phyloP scores from a whole-genome alignment of 1,284 basidiomycete genomes.

The Golubevia pallescens region DNA sequence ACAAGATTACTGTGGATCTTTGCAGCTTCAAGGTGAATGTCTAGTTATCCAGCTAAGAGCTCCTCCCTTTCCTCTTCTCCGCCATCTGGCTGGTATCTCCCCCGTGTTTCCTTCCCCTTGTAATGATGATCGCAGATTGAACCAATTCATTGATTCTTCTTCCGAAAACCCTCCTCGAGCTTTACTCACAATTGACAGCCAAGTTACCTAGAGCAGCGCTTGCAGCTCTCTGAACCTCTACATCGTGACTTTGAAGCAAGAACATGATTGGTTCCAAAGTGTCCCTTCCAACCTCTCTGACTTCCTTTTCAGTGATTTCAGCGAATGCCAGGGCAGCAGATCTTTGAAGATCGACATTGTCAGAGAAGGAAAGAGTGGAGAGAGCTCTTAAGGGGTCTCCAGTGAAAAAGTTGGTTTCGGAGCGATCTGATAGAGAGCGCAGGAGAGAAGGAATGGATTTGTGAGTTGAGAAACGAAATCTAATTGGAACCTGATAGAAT shows the following conservation, averaged over 20 bases:
- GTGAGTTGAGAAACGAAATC: no score
- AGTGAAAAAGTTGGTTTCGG: constrained; percentile 12
- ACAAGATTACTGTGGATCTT: no score
- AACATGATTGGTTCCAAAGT: constrained; percentile 98
- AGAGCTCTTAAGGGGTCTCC: constrained; percentile 84
- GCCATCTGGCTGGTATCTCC: no score
- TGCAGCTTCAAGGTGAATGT: no score
- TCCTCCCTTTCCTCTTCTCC: no score
- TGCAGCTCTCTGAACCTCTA: constrained; percentile 96
- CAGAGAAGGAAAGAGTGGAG: constrained; percentile 96
- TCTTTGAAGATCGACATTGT: constrained; percentile 98
- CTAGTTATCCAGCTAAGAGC: no score
- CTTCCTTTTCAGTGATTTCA: constrained; percentile 99
- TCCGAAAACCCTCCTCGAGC: not conserved
- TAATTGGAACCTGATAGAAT: no score
- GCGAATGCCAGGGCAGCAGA: constrained; percentile 98
- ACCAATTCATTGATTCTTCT: no score
- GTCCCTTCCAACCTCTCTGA: constrained; percentile 92
- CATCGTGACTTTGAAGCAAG: constrained; percentile 95
- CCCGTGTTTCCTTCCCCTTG: no score
- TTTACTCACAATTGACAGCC: constrained; percentile 88
- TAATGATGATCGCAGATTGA: no score
- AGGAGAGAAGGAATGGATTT: no score
- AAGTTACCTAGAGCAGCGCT: constrained; percentile 98
- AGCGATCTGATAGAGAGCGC: no score